phyloP scores from a whole-genome alignment of 1,284 basidiomycete genomes.

The Apiotrichum siamense region DNA sequence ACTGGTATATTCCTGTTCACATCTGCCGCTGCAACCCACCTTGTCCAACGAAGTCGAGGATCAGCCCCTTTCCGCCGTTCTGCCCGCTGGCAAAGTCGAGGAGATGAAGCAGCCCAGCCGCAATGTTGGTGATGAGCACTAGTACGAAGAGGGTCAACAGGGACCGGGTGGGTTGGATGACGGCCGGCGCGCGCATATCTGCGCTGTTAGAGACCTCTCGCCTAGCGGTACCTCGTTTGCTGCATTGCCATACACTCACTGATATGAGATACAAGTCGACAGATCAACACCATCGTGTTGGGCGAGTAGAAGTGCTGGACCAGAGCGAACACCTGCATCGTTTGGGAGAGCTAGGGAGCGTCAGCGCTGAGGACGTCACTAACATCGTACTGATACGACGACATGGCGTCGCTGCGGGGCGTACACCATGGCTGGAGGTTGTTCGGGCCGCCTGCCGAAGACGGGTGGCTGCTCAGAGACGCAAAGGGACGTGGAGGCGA shows the following conservation, averaged over 20 bases:
- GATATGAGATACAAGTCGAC: constrained; percentile 32
- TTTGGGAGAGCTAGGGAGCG: constrained; percentile 25
- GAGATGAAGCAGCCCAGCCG: constrained; percentile 32
- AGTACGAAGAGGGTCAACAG: constrained; percentile 28
- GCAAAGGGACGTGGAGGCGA: neutral
- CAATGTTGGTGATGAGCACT: constrained; percentile 27
- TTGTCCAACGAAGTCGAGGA: constrained; percentile 45
- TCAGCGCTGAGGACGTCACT: neutral
- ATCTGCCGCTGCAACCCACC: constrained; percentile 22
- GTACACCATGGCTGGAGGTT: constrained; percentile 27
- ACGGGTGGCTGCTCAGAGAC: neutral
- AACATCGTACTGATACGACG: constrained; percentile 29
- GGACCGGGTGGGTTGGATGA: constrained; percentile 35
- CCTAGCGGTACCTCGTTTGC: neutral
- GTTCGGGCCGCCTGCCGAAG: neutral
- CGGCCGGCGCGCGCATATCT: constrained; percentile 33
- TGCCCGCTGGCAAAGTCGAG: constrained; percentile 30
- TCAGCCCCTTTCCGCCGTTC: constrained; percentile 30
- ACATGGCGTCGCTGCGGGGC: constrained; percentile 40
- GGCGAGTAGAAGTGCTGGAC: constrained; percentile 42
- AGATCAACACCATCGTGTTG: constrained; percentile 34
- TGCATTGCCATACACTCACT: constrained; percentile 12
- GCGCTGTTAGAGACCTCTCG: neutral
- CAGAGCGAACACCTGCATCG: constrained; percentile 30
- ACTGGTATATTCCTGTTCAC: neutral